A percentile compares a stretch with the other conserved stretches of the same genome.
Evolutionary conservation across 768 basidiomycete species (phyloP).

Genomic region (Russula abietina): DNA sequence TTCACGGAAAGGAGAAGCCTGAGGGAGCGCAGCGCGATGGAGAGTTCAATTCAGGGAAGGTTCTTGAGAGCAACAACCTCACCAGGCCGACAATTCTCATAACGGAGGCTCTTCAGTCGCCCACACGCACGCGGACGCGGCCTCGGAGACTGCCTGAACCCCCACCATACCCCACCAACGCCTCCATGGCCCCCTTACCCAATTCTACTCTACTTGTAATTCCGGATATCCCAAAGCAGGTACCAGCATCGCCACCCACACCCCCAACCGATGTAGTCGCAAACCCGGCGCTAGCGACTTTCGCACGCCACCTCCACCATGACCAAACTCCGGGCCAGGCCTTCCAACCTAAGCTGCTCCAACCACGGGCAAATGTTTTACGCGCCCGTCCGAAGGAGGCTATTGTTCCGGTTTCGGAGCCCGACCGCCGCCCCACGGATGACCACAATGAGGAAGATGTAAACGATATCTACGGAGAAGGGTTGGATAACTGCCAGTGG

Average conservation of each 20-base stretch:
- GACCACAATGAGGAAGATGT: neutral
- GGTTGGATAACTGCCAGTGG: neutral
- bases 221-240: neutral
- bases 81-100: slow-evolving; percentile 68
- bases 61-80: slow-evolving; percentile 30
- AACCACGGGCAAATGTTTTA: neutral
- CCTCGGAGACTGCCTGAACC: slow-evolving; percentile 9
- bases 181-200: slow-evolving; percentile 2
- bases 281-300: neutral
- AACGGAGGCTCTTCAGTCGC: slow-evolving; percentile 39
- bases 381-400: neutral
- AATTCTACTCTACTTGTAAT: slow-evolving; percentile 6
- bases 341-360: neutral
- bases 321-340: neutral
- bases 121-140: slow-evolving; percentile 7
- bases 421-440: neutral
- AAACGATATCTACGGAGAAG: neutral
- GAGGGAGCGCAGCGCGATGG: neutral
- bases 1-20: slow-evolving; percentile 19
- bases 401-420: neutral
- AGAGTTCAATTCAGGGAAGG: neutral
- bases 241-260: neutral
- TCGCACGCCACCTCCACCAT: neutral
- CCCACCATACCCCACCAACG: slow-evolving; percentile 1
- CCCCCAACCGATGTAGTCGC: too few species aligned